Percentiles rank a stretch among this genome's conserved stretches.
Conservation (phyloP, 257 asterid genomes). For the Anisodus tanguticus region DNA sequence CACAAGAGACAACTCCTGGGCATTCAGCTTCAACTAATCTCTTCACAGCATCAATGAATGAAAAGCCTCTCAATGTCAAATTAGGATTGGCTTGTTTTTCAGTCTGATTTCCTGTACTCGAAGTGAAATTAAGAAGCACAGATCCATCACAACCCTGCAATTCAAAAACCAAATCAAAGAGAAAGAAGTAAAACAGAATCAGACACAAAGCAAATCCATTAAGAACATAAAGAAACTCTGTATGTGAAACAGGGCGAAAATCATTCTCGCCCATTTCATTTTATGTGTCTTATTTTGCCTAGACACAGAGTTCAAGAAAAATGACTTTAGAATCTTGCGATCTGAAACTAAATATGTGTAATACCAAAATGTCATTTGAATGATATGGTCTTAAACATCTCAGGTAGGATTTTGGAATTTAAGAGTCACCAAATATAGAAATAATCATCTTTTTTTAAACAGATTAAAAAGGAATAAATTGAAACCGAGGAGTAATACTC, state of each 20-base stretch:
- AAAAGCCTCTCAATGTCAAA: slow-evolving; percentile 24
- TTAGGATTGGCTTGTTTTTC: slow-evolving; percentile 36
- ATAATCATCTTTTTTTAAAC: not conserved
- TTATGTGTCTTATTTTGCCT: not conserved
- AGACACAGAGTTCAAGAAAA: not conserved
- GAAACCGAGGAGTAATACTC: not conserved
- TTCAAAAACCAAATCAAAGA: not conserved
- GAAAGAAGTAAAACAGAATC: not conserved
- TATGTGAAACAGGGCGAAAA: not conserved
- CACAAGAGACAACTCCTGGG: slow-evolving; percentile 38
- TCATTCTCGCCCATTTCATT: not conserved
- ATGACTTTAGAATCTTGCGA: fast-evolving
- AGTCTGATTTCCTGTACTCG: slow-evolving; percentile 22
- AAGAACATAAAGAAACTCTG: too few species aligned
- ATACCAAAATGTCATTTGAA: not conserved
- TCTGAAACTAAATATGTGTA: not conserved
- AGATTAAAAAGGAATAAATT: not conserved
- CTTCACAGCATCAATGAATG: slow-evolving; percentile 35
- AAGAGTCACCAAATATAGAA: not conserved
- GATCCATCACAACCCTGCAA: slow-evolving; percentile 43
- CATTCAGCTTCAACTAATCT: slow-evolving; percentile 32
- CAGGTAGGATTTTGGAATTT: too few species aligned
- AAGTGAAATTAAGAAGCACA: slow-evolving; percentile 38
- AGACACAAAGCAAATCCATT: not conserved
- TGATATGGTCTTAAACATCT: not conserved